phyloP scores from a whole-genome alignment of 495 filamentous ascomycete species.

The Talaromyces trachyspermus region DNA sequence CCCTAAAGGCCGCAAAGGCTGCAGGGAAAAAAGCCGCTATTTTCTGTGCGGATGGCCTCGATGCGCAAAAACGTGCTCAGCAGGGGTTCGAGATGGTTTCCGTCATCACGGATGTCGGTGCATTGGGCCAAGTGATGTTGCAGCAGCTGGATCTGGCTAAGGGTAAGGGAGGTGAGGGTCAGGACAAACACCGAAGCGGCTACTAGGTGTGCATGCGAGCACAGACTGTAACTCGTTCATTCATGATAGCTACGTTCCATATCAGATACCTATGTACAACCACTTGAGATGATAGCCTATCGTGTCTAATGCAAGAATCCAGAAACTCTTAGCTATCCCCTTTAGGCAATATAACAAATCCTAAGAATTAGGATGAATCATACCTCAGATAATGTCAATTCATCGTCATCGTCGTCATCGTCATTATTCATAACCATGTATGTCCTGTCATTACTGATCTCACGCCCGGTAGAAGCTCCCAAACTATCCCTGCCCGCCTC shows the following conservation, averaged over 20 bases:
- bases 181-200: conserved; percentile 6
- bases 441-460: conserved; percentile 10
- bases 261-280: too few relatives aligned
- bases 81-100: conserved; percentile 75
- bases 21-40: conserved; percentile 74
- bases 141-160: conserved; percentile 26
- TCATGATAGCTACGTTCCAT: too few relatives aligned
- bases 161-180: conserved; percentile 12
- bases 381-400: conserved; percentile 42
- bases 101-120: conserved; percentile 52
- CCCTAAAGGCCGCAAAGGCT: conserved; percentile 52
- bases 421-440: conserved; percentile 20
- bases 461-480: conserved; percentile 39
- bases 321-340: too few relatives aligned
- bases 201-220: too few relatives aligned
- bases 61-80: conserved; percentile 55
- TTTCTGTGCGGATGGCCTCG: conserved; percentile 61
- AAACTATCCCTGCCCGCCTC: conserved; percentile 72
- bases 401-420: conserved; percentile 42
- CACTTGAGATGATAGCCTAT: too few relatives aligned
- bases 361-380: too few relatives aligned
- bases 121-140: conserved; percentile 33
- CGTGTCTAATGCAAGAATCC: too few relatives aligned
- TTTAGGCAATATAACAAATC: too few relatives aligned
- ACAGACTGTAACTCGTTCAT: too few relatives aligned